Evolutionary conservation across 371 early-diverging fungal species (phyloP).

Genomic region (Syncephalastrum sp.): DNA sequence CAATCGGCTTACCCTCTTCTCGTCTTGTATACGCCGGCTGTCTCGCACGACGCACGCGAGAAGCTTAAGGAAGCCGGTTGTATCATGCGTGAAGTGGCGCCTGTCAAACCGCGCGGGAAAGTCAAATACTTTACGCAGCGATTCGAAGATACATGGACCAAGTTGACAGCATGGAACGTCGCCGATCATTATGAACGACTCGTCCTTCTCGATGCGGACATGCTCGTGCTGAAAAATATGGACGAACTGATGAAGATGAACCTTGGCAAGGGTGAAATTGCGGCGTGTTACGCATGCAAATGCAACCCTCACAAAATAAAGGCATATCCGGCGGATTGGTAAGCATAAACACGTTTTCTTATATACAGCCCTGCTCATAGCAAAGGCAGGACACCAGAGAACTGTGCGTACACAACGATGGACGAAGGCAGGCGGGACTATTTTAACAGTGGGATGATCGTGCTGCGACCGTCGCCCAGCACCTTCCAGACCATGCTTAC

Average conservation of each 20-base stretch:
- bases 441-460: constrained; percentile 53
- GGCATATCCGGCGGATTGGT: constrained; percentile 43
- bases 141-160: constrained; percentile 71
- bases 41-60: constrained; percentile 2
- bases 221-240: constrained; percentile 72
- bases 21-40: constrained; percentile 60
- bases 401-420: constrained; percentile 40
- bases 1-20: constrained; percentile 58
- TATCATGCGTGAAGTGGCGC: constrained; percentile 56
- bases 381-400: constrained; percentile 36
- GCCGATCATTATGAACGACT: constrained; percentile 57
- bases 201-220: constrained; percentile 86
- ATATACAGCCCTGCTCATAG: too few relatives aligned
- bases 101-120: constrained; percentile 80
- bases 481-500: constrained; percentile 29
- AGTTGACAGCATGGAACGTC: constrained; percentile 78
- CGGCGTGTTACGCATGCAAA: constrained; percentile 45
- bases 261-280: constrained; percentile 21
- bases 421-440: constrained; percentile 20
- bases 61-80: constrained; percentile 60
- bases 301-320: constrained; percentile 41
- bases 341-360: constrained; percentile 1
- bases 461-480: constrained; percentile 34
- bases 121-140: constrained; percentile 36
- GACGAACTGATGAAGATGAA: constrained; percentile 61